phyloP scores from a whole-genome alignment of 2,329 filamentous ascomycete species.

The Tricladium varicosporioides region DNA sequence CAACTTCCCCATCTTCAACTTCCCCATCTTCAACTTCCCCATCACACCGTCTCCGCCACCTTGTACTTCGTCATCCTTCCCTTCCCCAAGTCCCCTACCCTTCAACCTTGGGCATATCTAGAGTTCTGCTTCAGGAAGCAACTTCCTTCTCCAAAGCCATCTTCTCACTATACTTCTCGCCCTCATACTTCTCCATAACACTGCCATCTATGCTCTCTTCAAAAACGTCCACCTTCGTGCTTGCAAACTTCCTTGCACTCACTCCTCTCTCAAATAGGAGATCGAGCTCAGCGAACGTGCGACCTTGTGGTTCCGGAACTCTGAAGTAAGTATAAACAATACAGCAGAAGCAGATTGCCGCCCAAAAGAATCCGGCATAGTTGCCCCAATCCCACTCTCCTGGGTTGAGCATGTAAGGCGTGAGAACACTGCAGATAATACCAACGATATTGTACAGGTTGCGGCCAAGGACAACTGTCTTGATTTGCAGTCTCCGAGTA shows the following conservation, averaged over 20 bases:
- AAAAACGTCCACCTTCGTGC: conserved; percentile 7
- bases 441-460: conserved; percentile 71
- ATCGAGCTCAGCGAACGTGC: conserved; percentile 82
- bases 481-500: conserved; percentile 80
- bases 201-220: too few relatives aligned
- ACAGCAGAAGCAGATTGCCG: conserved; percentile 38
- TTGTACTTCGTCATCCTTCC: too few relatives aligned
- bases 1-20: too few relatives aligned
- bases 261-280: conserved; percentile 69
- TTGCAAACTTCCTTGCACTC: conserved; percentile 2
- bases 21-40: too few relatives aligned
- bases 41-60: too few relatives aligned
- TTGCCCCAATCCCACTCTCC: conserved; percentile 85
- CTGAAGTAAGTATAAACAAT: conserved; percentile 40
- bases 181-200: too few relatives aligned
- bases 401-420: conserved; percentile 91
- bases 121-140: too few relatives aligned
- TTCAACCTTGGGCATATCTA: too few relatives aligned
- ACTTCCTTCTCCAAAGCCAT: too few relatives aligned
- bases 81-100: too few relatives aligned
- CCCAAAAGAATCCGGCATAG: conserved; percentile 68
- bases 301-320: conserved; percentile 52
- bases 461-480: conserved; percentile 84
- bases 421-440: conserved; percentile 78
- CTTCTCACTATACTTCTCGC: too few relatives aligned